These are phyloP conservation scores for Geranium brycei DNA, from an alignment of 345 rosid genomes.

Conservation along the genomic window DNA sequence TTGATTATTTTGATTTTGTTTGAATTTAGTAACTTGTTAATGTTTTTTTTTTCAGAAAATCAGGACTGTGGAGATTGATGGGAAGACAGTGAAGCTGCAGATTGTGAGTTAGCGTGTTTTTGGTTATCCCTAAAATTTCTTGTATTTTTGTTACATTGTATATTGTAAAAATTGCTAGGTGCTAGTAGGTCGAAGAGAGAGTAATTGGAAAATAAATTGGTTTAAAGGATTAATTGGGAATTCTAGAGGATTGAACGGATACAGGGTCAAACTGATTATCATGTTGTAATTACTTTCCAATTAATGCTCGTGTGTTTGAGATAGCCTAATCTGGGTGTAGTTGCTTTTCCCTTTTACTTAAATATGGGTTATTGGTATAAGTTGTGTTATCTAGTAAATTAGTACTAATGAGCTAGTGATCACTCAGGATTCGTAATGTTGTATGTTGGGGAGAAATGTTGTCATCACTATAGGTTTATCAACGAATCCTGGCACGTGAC, in stretches of 20 bases:
- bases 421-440: too few species aligned
- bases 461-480: not conserved
- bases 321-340: too few species aligned
- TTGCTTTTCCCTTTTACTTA: not conserved
- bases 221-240: too few species aligned
- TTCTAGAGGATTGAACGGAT: too few species aligned
- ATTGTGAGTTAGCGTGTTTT: not conserved
- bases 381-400: conserved; percentile 44
- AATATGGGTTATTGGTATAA: too few species aligned
- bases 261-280: too few species aligned
- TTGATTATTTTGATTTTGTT: not conserved
- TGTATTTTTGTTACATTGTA: not conserved
- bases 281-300: too few species aligned
- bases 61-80: not conserved
- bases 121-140: too few species aligned
- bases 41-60: not conserved
- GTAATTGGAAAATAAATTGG: too few species aligned
- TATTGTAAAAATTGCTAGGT: too few species aligned
- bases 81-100: not conserved
- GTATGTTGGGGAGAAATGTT: not conserved
- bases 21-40: not conserved
- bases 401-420: conserved; percentile 66
- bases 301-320: too few species aligned
- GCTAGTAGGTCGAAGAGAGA: too few species aligned
- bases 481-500: conserved; percentile 1